phyloP scores from a whole-genome alignment of 2,329 filamentous ascomycete species.

The Akanthomyces uredinophilus region DNA sequence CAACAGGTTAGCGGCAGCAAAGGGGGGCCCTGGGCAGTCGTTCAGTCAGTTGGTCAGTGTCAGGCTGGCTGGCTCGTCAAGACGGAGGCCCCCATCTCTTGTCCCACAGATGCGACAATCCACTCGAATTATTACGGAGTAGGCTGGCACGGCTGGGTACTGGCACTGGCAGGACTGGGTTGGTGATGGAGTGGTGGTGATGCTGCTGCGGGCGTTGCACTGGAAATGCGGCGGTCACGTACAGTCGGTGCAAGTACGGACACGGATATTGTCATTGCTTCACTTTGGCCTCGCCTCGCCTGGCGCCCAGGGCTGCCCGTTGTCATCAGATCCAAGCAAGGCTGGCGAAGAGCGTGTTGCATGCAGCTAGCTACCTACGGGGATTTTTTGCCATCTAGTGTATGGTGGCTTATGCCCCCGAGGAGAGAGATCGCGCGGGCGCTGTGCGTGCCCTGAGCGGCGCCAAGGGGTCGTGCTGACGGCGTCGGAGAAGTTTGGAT shows the following conservation, averaged over 20 bases:
- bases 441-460: neutral
- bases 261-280: neutral
- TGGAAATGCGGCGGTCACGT: neutral
- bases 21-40: neutral
- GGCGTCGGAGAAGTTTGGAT: neutral
- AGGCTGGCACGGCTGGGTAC: too few species aligned
- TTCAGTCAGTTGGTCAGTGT: neutral
- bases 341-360: neutral
- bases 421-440: conserved; percentile 7
- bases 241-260: too few species aligned
- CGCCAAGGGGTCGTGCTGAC: neutral
- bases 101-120: neutral
- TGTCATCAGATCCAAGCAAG: neutral
- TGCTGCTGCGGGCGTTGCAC: neutral
- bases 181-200: neutral
- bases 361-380: conserved; percentile 10
- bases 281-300: neutral
- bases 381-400: neutral
- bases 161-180: neutral
- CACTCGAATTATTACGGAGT: neutral
- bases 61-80: too few species aligned
- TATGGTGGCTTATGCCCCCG: neutral
- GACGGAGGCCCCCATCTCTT: neutral
- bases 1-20: neutral
- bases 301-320: neutral